phyloP scores from a whole-genome alignment of 2,329 filamentous ascomycete species.

The Xylariomycetidae sp. region DNA sequence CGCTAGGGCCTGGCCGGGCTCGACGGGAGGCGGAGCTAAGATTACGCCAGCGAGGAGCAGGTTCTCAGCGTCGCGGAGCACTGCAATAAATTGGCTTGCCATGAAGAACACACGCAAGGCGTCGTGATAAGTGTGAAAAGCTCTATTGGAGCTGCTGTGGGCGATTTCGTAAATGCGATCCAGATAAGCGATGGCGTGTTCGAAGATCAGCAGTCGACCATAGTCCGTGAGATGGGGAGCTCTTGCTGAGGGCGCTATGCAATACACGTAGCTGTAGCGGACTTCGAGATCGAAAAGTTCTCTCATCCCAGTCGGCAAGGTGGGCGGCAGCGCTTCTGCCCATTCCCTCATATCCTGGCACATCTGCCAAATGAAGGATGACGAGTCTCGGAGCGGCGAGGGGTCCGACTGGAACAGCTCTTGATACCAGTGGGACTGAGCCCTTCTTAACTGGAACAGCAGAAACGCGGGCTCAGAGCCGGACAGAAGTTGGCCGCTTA shows the following conservation, averaged over 20 bases:
- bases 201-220: slow-evolving; percentile 76
- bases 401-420: slow-evolving; percentile 77
- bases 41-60: slow-evolving; percentile 48
- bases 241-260: slow-evolving; percentile 73
- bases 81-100: slow-evolving; percentile 58
- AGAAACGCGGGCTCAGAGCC: slow-evolving; percentile 67
- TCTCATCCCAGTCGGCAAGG: slow-evolving; percentile 60
- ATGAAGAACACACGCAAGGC: slow-evolving; percentile 78
- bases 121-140: slow-evolving; percentile 82
- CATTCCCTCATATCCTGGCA: slow-evolving; percentile 75
- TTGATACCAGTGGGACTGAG: slow-evolving; percentile 88
- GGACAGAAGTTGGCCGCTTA: slow-evolving; percentile 40
- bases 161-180: slow-evolving; percentile 67
- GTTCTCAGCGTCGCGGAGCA: slow-evolving; percentile 54
- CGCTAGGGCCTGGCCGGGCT: slow-evolving; percentile 43
- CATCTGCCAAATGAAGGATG: slow-evolving; percentile 69
- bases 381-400: slow-evolving; percentile 61
- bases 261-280: slow-evolving; percentile 86
- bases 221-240: slow-evolving; percentile 71
- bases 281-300: slow-evolving; percentile 83
- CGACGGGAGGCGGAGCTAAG: slow-evolving; percentile 38
- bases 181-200: slow-evolving; percentile 79
- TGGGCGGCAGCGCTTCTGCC: slow-evolving; percentile 69
- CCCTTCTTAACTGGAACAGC: slow-evolving; percentile 76
- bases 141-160: slow-evolving; percentile 51